Percentiles rank a stretch among this genome's conserved stretches.
These are phyloP conservation scores for Picea mariana DNA, from an alignment of 83 land plant species.

Conservation along the genomic window DNA sequence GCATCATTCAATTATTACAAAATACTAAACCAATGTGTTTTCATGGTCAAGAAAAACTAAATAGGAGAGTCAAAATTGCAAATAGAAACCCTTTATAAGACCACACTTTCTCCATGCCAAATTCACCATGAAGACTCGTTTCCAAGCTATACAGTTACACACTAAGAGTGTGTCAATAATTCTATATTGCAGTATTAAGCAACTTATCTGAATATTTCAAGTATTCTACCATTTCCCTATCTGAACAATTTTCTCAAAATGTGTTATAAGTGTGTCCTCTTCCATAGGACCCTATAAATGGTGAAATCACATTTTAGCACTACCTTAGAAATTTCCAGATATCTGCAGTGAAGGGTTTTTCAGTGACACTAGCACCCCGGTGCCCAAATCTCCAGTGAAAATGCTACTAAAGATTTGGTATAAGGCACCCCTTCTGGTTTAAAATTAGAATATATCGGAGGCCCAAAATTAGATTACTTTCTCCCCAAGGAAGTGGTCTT, in stretches of 20 bases:
- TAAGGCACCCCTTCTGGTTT: no score
- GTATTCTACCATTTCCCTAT: conserved; percentile 48
- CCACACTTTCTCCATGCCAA: conserved; percentile 9
- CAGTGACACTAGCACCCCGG: no score
- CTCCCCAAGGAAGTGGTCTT: no score
- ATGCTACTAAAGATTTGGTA: no score
- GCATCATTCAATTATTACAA: no score
- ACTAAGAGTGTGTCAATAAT: neutral
- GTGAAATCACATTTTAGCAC: conserved; percentile 74
- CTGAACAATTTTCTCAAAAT: conserved; percentile 66
- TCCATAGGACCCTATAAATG: conserved; percentile 75
- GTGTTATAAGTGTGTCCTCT: conserved; percentile 70
- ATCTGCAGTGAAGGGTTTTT: no score
- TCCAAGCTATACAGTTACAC: no score
- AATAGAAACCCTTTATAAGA: neutral
- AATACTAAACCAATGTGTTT: no score
- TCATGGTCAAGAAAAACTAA: neutral
- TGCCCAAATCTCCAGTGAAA: no score
- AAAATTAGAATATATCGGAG: no score
- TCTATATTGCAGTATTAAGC: neutral
- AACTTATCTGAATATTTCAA: conserved; percentile 44
- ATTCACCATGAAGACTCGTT: no score
- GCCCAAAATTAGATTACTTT: no score
- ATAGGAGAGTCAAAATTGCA: neutral
- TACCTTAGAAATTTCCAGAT: conserved; percentile 19